Conservation (phyloP, 23 red algal genomes). For the Pyropia yezoensis region DNA sequence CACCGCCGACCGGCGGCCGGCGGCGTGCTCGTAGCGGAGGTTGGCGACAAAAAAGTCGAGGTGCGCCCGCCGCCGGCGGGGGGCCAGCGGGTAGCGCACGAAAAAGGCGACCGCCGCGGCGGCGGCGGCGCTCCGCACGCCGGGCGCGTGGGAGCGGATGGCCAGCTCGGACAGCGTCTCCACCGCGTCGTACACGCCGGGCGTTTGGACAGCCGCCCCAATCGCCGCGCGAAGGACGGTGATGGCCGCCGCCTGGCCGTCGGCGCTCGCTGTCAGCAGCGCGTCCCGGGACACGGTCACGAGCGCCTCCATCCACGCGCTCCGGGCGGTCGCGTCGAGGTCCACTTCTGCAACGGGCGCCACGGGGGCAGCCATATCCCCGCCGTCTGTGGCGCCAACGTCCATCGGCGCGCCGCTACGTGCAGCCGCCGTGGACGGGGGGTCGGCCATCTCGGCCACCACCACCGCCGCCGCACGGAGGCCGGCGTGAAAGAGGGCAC, state of each 20-base stretch:
- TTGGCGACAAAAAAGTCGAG: constrained; percentile 71
- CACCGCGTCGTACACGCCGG: constrained; percentile 46
- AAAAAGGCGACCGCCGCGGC: constrained; percentile 27
- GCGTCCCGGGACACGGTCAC: constrained; percentile 25
- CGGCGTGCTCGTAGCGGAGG: constrained; percentile 49
- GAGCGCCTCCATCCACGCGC: constrained; percentile 36
- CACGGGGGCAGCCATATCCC: constrained; percentile 18
- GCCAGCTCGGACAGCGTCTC: constrained; percentile 43
- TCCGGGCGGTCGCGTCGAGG: constrained; percentile 5
- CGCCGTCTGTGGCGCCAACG: background rate
- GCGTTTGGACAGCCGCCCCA: constrained; percentile 1
- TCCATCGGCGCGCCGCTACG: background rate
- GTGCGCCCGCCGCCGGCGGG: constrained; percentile 29
- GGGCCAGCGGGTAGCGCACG: constrained; percentile 41
- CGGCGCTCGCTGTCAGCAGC: constrained; percentile 14
- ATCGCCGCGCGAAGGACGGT: constrained; percentile 29
- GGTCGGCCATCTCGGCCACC: constrained; percentile 10
- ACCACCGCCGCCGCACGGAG: constrained; percentile 40
- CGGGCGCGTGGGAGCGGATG: constrained; percentile 28
- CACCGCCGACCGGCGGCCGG: constrained; percentile 37
- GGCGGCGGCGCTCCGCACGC: constrained; percentile 13
- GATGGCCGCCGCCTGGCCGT: constrained; percentile 27
- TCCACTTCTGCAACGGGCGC: constrained; percentile 16
- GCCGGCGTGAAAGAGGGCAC: constrained; percentile 40
- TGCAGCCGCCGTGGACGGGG: too few relatives aligned